Percentiles rank a stretch among this genome's conserved stretches.
Conservation (phyloP, 768 basidiomycete genomes). For the Tylopilus balloui region DNA sequence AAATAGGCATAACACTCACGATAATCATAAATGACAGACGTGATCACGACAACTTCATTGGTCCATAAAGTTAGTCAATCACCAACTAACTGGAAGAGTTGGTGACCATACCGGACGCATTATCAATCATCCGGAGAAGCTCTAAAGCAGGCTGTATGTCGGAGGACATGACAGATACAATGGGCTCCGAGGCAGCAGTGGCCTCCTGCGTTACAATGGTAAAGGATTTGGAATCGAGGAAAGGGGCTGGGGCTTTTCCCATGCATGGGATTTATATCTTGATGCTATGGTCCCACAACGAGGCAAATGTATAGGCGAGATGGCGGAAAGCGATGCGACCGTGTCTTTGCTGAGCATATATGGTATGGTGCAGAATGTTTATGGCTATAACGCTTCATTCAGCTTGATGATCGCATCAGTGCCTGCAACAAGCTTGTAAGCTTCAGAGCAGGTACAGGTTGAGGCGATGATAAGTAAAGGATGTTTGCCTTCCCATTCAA, state of each 20-base stretch:
- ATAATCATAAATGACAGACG: neutral
- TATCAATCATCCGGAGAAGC: neutral
- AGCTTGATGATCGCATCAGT: neutral
- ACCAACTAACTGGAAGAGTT: neutral
- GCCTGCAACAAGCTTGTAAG: neutral
- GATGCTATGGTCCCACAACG: no score
- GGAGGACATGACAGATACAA: neutral
- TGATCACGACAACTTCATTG: neutral
- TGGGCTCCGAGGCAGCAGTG: neutral
- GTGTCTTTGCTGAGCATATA: neutral
- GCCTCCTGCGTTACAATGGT: neutral
- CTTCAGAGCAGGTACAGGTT: no score
- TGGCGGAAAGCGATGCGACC: neutral
- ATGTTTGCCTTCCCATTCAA: neutral
- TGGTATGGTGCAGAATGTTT: neutral
- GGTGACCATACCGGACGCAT: neutral
- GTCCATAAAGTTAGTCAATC: neutral
- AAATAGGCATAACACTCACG: neutral
- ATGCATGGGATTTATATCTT: neutral
- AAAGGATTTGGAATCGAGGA: neutral
- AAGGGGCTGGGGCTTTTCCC: no score
- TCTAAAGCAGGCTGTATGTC: neutral
- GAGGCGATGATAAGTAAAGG: no score
- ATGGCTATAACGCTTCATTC: neutral
- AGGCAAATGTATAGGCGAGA: neutral